A percentile compares a stretch with the other conserved stretches of the same genome.
phyloP scores from a whole-genome alignment of 495 filamentous ascomycete species.

The Chaetomidium leptoderma region DNA sequence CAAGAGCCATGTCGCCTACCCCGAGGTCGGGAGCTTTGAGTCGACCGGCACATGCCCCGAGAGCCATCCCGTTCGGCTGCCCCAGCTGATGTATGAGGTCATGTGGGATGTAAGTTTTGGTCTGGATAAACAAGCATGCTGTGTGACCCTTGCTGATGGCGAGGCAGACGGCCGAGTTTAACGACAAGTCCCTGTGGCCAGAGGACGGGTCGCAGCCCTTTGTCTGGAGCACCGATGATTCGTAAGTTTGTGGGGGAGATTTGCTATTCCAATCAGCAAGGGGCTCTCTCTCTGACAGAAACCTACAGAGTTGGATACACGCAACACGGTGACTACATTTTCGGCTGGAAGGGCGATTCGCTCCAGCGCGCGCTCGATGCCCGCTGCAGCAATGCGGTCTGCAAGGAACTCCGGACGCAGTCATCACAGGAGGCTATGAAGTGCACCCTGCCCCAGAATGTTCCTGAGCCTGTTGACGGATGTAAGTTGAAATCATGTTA shows the following conservation, averaged over 20 bases:
- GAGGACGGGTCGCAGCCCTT: conserved; percentile 41
- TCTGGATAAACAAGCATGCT: background rate
- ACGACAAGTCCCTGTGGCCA: conserved; percentile 44
- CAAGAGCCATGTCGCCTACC: conserved; percentile 49
- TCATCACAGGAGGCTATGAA: conserved; percentile 28
- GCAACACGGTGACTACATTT: conserved; percentile 51
- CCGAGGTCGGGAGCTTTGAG: conserved; percentile 36
- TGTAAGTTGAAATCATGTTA: conserved; percentile 19
- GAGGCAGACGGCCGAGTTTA: conserved; percentile 34
- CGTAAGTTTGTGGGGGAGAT: conserved; percentile 12
- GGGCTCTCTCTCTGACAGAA: background rate
- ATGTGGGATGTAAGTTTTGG: conserved; percentile 39
- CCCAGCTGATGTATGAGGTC: conserved; percentile 50
- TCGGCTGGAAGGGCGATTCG: conserved; percentile 49
- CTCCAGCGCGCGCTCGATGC: conserved; percentile 48
- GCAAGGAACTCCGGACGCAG: conserved; percentile 37
- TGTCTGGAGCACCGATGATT: conserved; percentile 43
- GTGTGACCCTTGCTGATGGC: background rate
- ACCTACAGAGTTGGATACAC: conserved; percentile 35
- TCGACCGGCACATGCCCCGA: conserved; percentile 40
- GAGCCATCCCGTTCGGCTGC: conserved; percentile 43
- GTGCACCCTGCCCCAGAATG: conserved; percentile 33
- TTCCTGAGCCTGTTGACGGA: conserved; percentile 35
- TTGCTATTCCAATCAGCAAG: background rate
- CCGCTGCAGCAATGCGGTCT: conserved; percentile 40